phyloP scores from a whole-genome alignment of 345 rosid genomes.

The Abelmoschus esculentus region DNA sequence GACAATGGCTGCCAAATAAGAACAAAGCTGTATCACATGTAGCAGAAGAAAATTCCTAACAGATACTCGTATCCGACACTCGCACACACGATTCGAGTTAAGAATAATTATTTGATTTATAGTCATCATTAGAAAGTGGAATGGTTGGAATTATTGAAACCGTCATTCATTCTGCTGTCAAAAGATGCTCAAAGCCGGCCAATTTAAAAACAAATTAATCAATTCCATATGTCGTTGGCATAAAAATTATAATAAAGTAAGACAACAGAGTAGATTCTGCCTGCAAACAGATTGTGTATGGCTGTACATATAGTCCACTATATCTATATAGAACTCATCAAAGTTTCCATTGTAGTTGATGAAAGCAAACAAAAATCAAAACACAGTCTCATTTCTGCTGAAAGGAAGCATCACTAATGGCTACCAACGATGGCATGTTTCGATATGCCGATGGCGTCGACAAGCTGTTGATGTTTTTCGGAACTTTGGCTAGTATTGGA shows the following conservation, averaged over 20 bases:
- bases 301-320: neutral
- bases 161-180: constrained; percentile 13
- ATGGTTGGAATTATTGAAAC: neutral
- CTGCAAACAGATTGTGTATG: neutral
- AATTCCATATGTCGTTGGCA: constrained; percentile 12
- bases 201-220: constrained; percentile 1
- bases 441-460: constrained; percentile 44
- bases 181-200: constrained; percentile 28
- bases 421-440: constrained; percentile 43
- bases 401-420: constrained; percentile 22
- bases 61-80: no score
- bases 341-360: neutral
- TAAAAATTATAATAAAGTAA: constrained; percentile 1
- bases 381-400: neutral
- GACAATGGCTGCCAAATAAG: neutral
- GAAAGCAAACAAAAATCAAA: neutral
- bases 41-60: neutral
- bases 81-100: no score
- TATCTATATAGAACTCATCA: constrained; percentile 12
- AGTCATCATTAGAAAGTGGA: neutral
- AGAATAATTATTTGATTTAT: neutral
- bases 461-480: constrained; percentile 52
- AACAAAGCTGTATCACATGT: neutral
- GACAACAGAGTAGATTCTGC: constrained; percentile 10
- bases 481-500: constrained; percentile 60